Evolutionary conservation across 2,329 filamentous ascomycete species (phyloP), one percentile per base, ranked within the genome.

Genomic region (Exophiala oligosperma): DNA sequence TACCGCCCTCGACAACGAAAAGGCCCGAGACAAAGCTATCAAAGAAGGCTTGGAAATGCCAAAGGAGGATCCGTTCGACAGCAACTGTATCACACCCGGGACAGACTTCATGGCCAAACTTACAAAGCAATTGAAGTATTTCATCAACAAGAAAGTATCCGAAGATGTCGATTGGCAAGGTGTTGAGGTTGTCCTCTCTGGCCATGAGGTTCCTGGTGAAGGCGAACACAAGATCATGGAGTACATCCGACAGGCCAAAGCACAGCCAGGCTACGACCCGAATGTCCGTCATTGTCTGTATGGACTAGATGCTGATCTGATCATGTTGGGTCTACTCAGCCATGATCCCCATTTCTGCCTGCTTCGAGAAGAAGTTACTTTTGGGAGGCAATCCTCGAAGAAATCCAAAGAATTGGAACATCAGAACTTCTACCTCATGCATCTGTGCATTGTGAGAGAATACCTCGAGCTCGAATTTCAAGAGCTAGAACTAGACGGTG

Each of bases 201-300:
- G 95, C 54, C 95, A 99, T 71, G 95, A 99, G 75, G 93, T 97
- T 26, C 94, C 94, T 5, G 94, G 94, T 68, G 95, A 99, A 77
- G 94, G 94, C 68, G 94, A 99, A 76, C 94, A 99, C 80, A 99
- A 99, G 79, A 96, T 99, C 76, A 99, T 99, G 94, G 95, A 99
- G 76, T 99, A 99, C 75, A 99, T 99, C 74, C 90, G 94, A 67
- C 91, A 95, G 75, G 91, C 94, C 62, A 97, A 97, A 80, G 92
- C 93, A 49, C 94, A 99, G 74, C 90, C 90, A 1, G 85, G 88
- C 63, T 99, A 99, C 75, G 88, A 96, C 73, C 84, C 91, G 50
- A 97, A 99, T 70, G 85, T 96, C 62, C 90, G 94, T 57, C 94
- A 99, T 76, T 99, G 95, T 75, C 81, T 99, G 63, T 99, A 99